These are phyloP conservation scores for Gracilaria domingensis DNA, from an alignment of 23 red algal genomes.

Conservation along the genomic window DNA sequence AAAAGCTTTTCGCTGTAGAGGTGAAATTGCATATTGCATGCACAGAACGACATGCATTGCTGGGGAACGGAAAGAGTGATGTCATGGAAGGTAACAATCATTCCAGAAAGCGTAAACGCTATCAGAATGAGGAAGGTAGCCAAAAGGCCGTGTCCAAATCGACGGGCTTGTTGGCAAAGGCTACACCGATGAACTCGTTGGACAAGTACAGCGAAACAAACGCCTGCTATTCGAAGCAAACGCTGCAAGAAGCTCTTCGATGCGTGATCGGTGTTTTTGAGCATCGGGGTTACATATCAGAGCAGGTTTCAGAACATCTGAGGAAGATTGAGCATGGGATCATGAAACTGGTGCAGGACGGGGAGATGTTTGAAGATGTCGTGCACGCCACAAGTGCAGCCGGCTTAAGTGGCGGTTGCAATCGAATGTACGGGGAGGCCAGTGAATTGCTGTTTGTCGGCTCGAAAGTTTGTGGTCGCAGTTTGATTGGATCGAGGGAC, in stretches of 20 bases:
- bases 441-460: conserved; percentile 3
- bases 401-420: neutral
- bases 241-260: neutral
- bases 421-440: conserved; percentile 13
- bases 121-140: neutral
- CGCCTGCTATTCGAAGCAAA: neutral
- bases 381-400: conserved; percentile 17
- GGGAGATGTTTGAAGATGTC: neutral
- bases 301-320: neutral
- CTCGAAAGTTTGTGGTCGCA: neutral
- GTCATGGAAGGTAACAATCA: neutral
- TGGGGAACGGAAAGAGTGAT: neutral
- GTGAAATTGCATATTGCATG: neutral
- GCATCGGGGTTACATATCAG: neutral
- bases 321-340: neutral
- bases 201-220: neutral
- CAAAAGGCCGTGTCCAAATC: neutral
- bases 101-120: conserved; percentile 8
- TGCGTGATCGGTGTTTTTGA: conserved; percentile 8
- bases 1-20: neutral
- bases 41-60: neutral
- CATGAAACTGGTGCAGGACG: neutral
- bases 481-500: neutral
- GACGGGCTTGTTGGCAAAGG: neutral
- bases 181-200: neutral